Percentiles rank a stretch among this genome's conserved stretches.
Evolutionary conservation across 2,329 filamentous ascomycete genomes (phyloP).

Genomic region (Didymella pomorum): DNA sequence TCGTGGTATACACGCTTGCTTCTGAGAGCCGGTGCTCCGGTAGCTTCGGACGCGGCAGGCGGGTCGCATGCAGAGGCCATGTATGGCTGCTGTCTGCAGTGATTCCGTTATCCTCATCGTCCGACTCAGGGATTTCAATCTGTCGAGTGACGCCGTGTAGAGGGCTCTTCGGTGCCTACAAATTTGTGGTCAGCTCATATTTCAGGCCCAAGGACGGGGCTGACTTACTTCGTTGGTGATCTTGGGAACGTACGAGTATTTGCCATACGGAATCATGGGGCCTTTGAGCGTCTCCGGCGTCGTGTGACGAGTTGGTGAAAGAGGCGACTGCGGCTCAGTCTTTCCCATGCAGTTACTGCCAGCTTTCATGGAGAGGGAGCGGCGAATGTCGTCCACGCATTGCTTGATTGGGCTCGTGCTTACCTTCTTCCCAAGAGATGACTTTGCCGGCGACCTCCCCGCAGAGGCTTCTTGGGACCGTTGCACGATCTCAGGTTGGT

Average conservation of each 20-base stretch:
- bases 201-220: neutral
- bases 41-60: constrained; percentile 15
- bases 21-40: constrained; percentile 19
- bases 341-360: constrained; percentile 6
- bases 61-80: constrained; percentile 6
- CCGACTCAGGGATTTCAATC: constrained; percentile 15
- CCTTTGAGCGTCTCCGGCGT: constrained; percentile 5
- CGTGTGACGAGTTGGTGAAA: neutral
- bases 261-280: constrained; percentile 5
- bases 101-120: neutral
- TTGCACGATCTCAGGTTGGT: constrained; percentile 18
- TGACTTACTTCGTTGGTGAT: constrained; percentile 14
- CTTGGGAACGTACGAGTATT: constrained; percentile 10
- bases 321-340: constrained; percentile 3
- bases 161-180: constrained; percentile 26
- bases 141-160: constrained; percentile 34
- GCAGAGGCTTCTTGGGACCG: constrained; percentile 1
- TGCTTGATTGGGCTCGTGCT: constrained; percentile 31
- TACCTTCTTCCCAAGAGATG: neutral
- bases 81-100: neutral
- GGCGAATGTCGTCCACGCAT: constrained; percentile 28
- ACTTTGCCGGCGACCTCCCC: neutral
- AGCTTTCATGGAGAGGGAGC: constrained; percentile 26
- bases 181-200: neutral
- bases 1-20: constrained; percentile 27